These are phyloP conservation scores for Cerrena zonata DNA, from an alignment of 1,284 basidiomycete species.

Conservation along the genomic window DNA sequence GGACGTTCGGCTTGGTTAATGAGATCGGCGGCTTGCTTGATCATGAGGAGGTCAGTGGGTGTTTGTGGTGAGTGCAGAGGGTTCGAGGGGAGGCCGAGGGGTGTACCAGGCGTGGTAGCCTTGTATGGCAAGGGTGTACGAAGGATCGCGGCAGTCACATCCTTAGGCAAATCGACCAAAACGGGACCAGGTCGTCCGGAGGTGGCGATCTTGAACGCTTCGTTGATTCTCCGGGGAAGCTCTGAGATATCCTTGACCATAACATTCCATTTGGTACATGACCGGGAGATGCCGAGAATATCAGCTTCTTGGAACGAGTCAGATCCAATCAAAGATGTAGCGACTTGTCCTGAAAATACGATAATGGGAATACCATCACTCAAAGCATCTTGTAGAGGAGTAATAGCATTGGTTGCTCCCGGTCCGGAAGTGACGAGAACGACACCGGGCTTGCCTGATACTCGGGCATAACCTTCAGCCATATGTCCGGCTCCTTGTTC, in stretches of 20 bases:
- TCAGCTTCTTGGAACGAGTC: conserved; percentile 99
- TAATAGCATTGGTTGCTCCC: conserved; percentile 95
- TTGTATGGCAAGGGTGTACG: conserved; percentile 83
- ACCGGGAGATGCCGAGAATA: conserved; percentile 89
- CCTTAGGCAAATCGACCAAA: conserved; percentile 95
- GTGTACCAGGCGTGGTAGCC: conserved; percentile 79
- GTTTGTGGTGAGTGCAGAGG: conserved; percentile 55
- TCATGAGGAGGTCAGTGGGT: conserved; percentile 57
- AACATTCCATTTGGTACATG: conserved; percentile 99
- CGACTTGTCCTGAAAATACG: conserved; percentile 96
- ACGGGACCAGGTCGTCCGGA: conserved; percentile 95
- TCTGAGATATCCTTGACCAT: conserved; percentile 98
- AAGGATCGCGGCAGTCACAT: conserved; percentile 90
- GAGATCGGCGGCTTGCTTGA: conserved; percentile 80
- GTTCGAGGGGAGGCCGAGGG: conserved; percentile 74
- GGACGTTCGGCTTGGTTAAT: conserved; percentile 91
- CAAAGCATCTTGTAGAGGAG: conserved; percentile 96
- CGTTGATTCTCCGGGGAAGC: conserved; percentile 92
- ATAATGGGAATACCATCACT: conserved; percentile 92
- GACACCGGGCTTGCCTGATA: conserved; percentile 96
- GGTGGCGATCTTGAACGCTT: conserved; percentile 98
- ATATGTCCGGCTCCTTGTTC: conserved; percentile 99
- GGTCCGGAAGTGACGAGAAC: conserved; percentile 97
- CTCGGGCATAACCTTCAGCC: conserved; percentile 96
- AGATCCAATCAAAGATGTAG: conserved; percentile 94